A percentile compares a stretch with the other conserved stretches of the same genome.
These are phyloP conservation scores for Umbelopsis sp. DNA, from an alignment of 192 early-diverging fungal genomes.

Conservation along the genomic window DNA sequence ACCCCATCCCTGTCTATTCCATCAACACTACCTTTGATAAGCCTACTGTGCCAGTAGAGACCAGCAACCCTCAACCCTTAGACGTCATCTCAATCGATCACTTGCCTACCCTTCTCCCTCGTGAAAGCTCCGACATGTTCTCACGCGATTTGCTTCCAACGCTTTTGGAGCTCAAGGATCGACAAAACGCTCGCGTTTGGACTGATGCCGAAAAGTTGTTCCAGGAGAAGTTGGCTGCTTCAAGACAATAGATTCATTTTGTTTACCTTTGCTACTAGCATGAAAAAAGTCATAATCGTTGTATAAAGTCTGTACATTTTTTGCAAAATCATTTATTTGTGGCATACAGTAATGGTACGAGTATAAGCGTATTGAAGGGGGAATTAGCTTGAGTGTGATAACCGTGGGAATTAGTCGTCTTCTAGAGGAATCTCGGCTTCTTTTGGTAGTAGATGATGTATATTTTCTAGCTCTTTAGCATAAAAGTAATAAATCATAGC, in stretches of 20 bases:
- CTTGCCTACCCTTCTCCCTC: slow-evolving; percentile 90
- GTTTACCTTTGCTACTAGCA: neutral
- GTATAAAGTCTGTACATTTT: slow-evolving; percentile 23
- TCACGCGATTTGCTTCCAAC: slow-evolving; percentile 83
- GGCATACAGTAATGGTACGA: no score
- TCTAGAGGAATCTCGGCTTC: slow-evolving; percentile 13
- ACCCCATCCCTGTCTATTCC: slow-evolving; percentile 95
- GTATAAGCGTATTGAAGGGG: no score
- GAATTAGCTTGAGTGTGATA: no score
- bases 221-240: slow-evolving; percentile 71
- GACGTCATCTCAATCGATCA: slow-evolving; percentile 97
- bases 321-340: neutral
- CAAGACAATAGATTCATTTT: slow-evolving; percentile 29
- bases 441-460: slow-evolving; percentile 26
- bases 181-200: slow-evolving; percentile 77
- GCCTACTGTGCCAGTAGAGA: slow-evolving; percentile 73
- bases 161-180: slow-evolving; percentile 71
- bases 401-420: slow-evolving; percentile 4
- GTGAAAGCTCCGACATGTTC: slow-evolving; percentile 91
- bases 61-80: slow-evolving; percentile 68
- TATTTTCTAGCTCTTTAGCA: slow-evolving; percentile 27
- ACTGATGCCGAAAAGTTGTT: slow-evolving; percentile 82
- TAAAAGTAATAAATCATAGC: slow-evolving; percentile 54
- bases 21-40: slow-evolving; percentile 94
- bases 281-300: neutral